These are phyloP conservation scores for Euphorbia pulcherrima DNA, from an alignment of 345 rosid species.

Conservation along the genomic window DNA sequence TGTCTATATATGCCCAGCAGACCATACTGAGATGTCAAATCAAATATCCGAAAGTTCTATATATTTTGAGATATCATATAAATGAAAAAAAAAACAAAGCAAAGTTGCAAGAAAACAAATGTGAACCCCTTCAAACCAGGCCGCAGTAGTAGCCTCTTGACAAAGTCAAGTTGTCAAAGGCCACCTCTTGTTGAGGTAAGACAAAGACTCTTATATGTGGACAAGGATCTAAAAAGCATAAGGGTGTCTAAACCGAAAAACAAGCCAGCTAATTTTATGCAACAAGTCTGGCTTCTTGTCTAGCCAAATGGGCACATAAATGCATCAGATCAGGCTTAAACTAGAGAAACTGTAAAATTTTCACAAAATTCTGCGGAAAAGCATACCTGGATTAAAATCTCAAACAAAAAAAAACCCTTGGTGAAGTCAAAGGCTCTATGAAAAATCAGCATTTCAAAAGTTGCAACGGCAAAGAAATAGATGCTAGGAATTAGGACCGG, in stretches of 20 bases:
- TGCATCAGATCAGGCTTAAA: slow-evolving; percentile 4
- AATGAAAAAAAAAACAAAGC: background rate
- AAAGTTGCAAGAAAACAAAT: background rate
- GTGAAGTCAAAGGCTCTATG: background rate
- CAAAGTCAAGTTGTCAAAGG: slow-evolving; percentile 21
- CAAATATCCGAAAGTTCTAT: background rate
- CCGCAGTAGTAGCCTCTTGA: no score
- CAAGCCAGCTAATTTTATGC: slow-evolving; percentile 11
- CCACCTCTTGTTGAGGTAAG: slow-evolving; percentile 16
- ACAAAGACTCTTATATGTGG: slow-evolving; percentile 1
- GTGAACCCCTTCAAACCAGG: slow-evolving; percentile 5
- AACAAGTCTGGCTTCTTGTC: slow-evolving; percentile 8
- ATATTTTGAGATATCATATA: background rate
- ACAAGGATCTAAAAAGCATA: background rate
- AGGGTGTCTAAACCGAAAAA: slow-evolving; percentile 6
- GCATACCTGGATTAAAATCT: background rate
- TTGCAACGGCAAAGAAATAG: background rate
- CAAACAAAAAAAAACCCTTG: background rate
- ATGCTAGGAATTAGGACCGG: background rate
- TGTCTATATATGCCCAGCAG: slow-evolving; percentile 10
- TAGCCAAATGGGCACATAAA: slow-evolving; percentile 1
- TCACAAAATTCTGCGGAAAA: background rate
- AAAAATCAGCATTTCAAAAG: background rate
- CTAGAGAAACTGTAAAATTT: background rate
- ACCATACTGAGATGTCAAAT: slow-evolving; percentile 25